phyloP scores from a whole-genome alignment of 257 asterid species.

The Scutellaria galericulata region DNA sequence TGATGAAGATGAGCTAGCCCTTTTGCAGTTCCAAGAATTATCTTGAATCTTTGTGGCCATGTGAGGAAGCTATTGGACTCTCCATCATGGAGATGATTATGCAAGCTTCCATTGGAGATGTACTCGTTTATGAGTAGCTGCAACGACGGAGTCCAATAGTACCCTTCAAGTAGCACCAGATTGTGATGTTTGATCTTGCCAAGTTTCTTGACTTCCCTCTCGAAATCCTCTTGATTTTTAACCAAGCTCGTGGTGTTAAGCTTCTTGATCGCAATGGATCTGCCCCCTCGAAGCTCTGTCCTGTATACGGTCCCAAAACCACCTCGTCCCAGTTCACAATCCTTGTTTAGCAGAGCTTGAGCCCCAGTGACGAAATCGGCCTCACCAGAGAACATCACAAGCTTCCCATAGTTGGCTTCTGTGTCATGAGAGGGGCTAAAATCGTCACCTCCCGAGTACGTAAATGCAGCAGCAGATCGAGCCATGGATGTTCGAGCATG shows the following conservation, averaged over 20 bases:
- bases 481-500: constrained; percentile 61
- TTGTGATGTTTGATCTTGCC: constrained; percentile 64
- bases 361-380: constrained; percentile 72
- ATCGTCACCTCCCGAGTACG: constrained; percentile 68
- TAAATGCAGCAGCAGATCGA: constrained; percentile 54
- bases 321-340: constrained; percentile 83
- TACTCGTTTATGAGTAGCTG: constrained; percentile 75
- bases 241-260: constrained; percentile 74
- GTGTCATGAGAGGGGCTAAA: constrained; percentile 67
- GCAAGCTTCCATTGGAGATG: constrained; percentile 59
- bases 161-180: constrained; percentile 73
- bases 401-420: constrained; percentile 82
- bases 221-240: constrained; percentile 77
- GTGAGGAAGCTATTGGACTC: constrained; percentile 44
- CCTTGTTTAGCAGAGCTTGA: constrained; percentile 72
- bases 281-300: constrained; percentile 64
- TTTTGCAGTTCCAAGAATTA: constrained; percentile 67
- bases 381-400: constrained; percentile 85
- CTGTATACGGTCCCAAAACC: constrained; percentile 82
- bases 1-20: constrained; percentile 74
- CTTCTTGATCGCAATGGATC: constrained; percentile 79
- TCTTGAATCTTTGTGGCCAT: constrained; percentile 72
- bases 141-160: constrained; percentile 82
- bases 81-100: constrained; percentile 64
- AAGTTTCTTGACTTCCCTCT: constrained; percentile 64